Evolutionary conservation across 305 asterid genomes (phyloP), one percentile per base, ranked within the genome.

Genomic region (Fraxinus ornus): DNA sequence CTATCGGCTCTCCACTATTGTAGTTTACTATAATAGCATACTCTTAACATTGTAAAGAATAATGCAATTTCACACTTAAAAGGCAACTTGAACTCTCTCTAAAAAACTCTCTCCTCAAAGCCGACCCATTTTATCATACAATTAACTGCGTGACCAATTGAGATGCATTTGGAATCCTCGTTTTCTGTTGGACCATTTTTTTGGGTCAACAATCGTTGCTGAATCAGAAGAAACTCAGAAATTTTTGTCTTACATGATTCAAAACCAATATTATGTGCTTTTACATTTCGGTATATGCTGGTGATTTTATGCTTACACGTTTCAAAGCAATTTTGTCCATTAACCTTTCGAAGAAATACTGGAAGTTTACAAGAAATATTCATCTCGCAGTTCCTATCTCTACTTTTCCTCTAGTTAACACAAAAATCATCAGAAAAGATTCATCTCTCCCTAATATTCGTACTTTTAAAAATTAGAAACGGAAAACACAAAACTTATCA

Each of bases 221-320:
- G 83, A 73, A 86, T 78, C 80, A 78, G 60, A 62, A 84, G 32
- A 55, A 81, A 70, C 28, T 12, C 24, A 13, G 17, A 39, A 32
- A 13, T 21, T 62, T 22, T 62, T 7, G 30, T 21, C 71, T 24
- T 22, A 3, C 32, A 2, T 62, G 71, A 62, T 24, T 62, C 30
- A 24, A 62, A 62, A 62, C 33, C 28, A 19, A 7, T 62, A 8
- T 62, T 62, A 8, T 1, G n/a, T 26, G 21, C 13, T 66, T 66
- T 28, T 26, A 13, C 37, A 26, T 66, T 66, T 3, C 10, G 1
- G 74, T 26, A 24, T 66, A 66, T 66, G 74, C 74, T 66, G 35
- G 39, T 35, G 39, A 35, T 35, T 35, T 35, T 66, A 12, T 12
- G n/a, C 13, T 66, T 66, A 57, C 68, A 57, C 2, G 6, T 57